A percentile compares a stretch with the other conserved stretches of the same genome.
These are phyloP conservation scores for Rhizopus delemar DNA, from an alignment of 371 early-diverging fungal genomes.

Conservation along the genomic window DNA sequence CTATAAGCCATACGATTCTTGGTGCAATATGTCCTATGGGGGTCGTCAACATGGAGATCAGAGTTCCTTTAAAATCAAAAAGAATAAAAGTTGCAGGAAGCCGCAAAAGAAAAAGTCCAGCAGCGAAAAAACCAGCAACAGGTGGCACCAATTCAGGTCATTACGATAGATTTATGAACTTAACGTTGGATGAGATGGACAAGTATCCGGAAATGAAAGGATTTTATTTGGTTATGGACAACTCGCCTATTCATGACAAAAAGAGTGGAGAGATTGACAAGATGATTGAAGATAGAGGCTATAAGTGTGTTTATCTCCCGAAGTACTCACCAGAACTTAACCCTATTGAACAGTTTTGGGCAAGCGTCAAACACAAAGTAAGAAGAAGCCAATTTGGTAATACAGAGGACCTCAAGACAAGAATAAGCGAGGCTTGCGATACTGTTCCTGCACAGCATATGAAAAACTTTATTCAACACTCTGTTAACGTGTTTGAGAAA, in stretches of 20 bases:
- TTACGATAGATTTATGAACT: constrained; percentile 16
- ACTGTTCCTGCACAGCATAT: constrained; percentile 7
- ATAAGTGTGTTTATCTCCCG: not conserved
- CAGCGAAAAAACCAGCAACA: constrained; percentile 5
- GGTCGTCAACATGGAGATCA: constrained; percentile 11
- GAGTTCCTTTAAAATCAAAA: constrained; percentile 2
- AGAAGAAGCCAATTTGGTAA: not conserved
- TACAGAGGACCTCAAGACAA: constrained; percentile 12
- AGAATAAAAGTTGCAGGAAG: constrained; percentile 11
- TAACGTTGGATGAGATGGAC: constrained; percentile 19
- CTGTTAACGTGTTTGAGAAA: not conserved
- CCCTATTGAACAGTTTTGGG: constrained; percentile 6
- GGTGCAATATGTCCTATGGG: constrained; percentile 9
- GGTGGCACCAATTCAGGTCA: constrained; percentile 10
- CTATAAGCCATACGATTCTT: constrained; percentile 7
- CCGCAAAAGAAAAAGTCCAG: constrained; percentile 11
- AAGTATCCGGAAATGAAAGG: constrained; percentile 20
- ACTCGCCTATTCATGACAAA: constrained; percentile 12
- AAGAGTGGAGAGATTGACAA: too few species aligned
- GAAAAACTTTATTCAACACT: constrained; percentile 9
- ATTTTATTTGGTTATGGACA: constrained; percentile 22
- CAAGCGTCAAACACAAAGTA: not conserved
- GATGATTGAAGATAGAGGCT: not conserved
- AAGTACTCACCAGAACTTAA: constrained; percentile 2
- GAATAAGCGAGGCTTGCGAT: constrained; percentile 13